Conservation (phyloP, 768 basidiomycete species). For the Udeniomyces megalosporus region DNA sequence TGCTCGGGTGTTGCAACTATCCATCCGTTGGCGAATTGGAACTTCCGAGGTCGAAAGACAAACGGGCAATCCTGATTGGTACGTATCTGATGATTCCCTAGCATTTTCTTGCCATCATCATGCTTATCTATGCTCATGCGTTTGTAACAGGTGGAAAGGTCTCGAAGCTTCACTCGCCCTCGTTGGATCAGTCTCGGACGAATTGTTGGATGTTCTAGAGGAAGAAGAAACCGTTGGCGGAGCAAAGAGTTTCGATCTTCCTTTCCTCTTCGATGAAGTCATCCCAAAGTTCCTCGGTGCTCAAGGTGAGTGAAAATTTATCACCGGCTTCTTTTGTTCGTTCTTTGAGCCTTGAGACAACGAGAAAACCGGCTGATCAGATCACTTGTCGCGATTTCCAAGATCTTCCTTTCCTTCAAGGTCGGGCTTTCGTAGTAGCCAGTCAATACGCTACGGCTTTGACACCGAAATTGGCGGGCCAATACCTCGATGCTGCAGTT, state of each 20-base stretch:
- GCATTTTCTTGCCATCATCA: background rate
- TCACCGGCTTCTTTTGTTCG: background rate
- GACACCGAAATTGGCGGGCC: constrained; percentile 52
- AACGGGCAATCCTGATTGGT: constrained; percentile 49
- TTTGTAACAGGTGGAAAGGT: constrained; percentile 84
- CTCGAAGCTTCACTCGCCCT: constrained; percentile 72
- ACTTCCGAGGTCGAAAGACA: background rate
- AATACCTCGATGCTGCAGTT: constrained; percentile 75
- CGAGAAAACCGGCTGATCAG: too few relatives aligned
- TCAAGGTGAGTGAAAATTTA: constrained; percentile 39
- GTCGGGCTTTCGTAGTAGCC: constrained; percentile 84
- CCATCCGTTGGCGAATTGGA: background rate
- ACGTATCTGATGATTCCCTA: constrained; percentile 19
- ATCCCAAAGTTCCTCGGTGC: constrained; percentile 60
- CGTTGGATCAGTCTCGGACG: constrained; percentile 62
- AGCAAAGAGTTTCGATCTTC: constrained; percentile 56
- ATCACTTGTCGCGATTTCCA: background rate
- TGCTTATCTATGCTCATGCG: background rate
- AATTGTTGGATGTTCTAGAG: constrained; percentile 57
- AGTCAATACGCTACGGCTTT: constrained; percentile 68
- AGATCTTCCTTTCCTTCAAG: constrained; percentile 89
- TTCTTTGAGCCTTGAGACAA: too few relatives aligned
- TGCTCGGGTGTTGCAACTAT: constrained; percentile 36
- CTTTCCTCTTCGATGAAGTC: constrained; percentile 54
- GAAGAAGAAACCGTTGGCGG: constrained; percentile 53